A percentile compares a stretch with the other conserved stretches of the same genome.
Evolutionary conservation across 768 basidiomycete species (phyloP).

Genomic region (Suillus lakei): DNA sequence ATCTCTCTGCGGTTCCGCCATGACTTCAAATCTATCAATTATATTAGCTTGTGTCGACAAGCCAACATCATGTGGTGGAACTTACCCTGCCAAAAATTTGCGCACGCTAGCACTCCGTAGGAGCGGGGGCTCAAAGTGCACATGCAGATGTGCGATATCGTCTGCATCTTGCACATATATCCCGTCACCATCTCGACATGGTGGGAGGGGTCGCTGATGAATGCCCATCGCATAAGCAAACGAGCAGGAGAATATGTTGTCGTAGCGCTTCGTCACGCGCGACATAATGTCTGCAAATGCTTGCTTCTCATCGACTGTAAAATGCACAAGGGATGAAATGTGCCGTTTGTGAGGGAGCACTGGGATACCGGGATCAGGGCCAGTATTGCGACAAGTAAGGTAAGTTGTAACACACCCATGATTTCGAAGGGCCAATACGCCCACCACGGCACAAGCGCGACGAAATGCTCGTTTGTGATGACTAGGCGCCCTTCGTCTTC

Average conservation of each 20-base stretch:
- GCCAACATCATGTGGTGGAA: conserved; percentile 10
- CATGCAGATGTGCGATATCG: conserved; percentile 77
- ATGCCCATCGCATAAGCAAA: conserved; percentile 97
- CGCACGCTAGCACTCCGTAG: conserved; percentile 79
- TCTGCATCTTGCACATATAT: conserved; percentile 42
- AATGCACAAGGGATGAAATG: conserved; percentile 68
- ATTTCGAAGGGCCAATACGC: conserved; percentile 93
- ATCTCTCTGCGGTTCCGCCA: conserved; percentile 91
- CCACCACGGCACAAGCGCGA: conserved; percentile 93
- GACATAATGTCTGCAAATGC: conserved; percentile 74
- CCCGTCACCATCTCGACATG: conserved; percentile 31
- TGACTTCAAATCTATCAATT: conserved; percentile 74
- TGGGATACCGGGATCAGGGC: conserved; percentile 30
- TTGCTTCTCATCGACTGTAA: conserved; percentile 62
- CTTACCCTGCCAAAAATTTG: conserved; percentile 91
- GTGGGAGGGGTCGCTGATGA: conserved; percentile 78
- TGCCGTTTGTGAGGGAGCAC: conserved; percentile 82
- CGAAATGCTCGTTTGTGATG: conserved; percentile 73
- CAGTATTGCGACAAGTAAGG: neutral
- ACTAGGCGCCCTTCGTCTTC: conserved; percentile 65
- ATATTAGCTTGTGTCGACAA: conserved; percentile 7
- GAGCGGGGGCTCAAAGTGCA: conserved; percentile 88
- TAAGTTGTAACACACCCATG: conserved; percentile 50
- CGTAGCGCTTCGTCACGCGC: conserved; percentile 67
- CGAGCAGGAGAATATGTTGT: conserved; percentile 81